These are phyloP conservation scores for Ambrosiella cleistominuta DNA, from an alignment of 2,329 filamentous ascomycete genomes.

Conservation along the genomic window DNA sequence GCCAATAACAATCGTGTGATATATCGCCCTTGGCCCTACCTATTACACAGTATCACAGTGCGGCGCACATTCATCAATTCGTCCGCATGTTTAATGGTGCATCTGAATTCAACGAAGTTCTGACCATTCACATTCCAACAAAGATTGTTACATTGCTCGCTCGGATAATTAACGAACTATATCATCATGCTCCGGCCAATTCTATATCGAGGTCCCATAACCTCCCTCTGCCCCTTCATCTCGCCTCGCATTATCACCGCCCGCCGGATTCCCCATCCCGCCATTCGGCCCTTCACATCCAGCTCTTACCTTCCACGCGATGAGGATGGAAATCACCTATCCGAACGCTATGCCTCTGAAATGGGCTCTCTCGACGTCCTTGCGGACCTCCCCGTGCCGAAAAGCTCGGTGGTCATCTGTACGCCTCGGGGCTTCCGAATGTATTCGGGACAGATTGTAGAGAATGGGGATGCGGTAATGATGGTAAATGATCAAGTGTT, in stretches of 20 bases:
- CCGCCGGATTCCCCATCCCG: not conserved
- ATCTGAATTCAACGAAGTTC: not conserved
- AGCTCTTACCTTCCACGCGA: not conserved
- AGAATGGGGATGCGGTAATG: slow-evolving; percentile 52
- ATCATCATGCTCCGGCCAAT: too few relatives aligned
- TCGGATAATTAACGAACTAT: too few relatives aligned
- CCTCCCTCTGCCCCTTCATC: too few relatives aligned
- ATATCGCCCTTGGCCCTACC: not conserved
- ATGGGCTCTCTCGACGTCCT: slow-evolving; percentile 50
- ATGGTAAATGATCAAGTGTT: slow-evolving; percentile 80
- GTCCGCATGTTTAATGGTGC: not conserved
- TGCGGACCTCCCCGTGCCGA: slow-evolving; percentile 53
- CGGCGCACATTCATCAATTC: not conserved
- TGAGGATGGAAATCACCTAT: not conserved
- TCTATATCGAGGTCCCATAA: too few relatives aligned
- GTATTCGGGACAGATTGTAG: slow-evolving; percentile 59
- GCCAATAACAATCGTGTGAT: not conserved
- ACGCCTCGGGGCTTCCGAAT: slow-evolving; percentile 70
- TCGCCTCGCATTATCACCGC: not conserved
- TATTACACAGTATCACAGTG: not conserved
- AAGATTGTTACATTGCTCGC: too few relatives aligned
- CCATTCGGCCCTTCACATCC: not conserved
- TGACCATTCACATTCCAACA: too few relatives aligned
- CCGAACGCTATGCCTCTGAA: slow-evolving; percentile 1
- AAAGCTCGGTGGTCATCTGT: slow-evolving; percentile 71